Evolutionary conservation across 2,329 filamentous ascomycete species (phyloP).

Genomic region (Didymella exigua): DNA sequence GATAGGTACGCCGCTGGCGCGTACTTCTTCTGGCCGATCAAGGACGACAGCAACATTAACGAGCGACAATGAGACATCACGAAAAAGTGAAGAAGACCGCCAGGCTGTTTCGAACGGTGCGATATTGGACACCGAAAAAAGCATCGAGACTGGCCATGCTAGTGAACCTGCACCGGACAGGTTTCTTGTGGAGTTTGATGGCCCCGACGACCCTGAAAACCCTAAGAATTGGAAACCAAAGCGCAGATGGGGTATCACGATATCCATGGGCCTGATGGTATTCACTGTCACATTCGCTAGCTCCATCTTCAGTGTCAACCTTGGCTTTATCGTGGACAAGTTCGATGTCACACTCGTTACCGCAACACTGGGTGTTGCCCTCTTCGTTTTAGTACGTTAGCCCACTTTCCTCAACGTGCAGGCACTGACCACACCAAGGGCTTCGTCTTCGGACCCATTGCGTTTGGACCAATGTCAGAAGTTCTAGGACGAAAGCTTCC

Average conservation of each 20-base stretch:
- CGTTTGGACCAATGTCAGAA: slow-evolving; percentile 59
- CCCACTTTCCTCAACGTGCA: background rate
- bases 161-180: background rate
- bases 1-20: slow-evolving; percentile 1
- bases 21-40: slow-evolving; percentile 6
- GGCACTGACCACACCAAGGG: slow-evolving; percentile 40
- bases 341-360: slow-evolving; percentile 55
- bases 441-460: slow-evolving; percentile 55
- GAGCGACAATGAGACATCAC: slow-evolving; percentile 1
- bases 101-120: background rate
- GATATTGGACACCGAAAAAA: slow-evolving; percentile 6
- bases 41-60: background rate
- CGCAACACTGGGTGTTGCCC: slow-evolving; percentile 55
- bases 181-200: slow-evolving; percentile 72
- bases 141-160: background rate
- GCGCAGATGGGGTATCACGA: slow-evolving; percentile 72
- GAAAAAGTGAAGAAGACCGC: slow-evolving; percentile 14
- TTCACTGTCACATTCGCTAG: slow-evolving; percentile 56
- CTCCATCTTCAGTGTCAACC: slow-evolving; percentile 65
- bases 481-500: slow-evolving; percentile 52
- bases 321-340: slow-evolving; percentile 57
- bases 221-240: slow-evolving; percentile 72
- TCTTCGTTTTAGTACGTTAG: slow-evolving; percentile 51
- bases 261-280: slow-evolving; percentile 60
- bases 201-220: slow-evolving; percentile 70